Percentiles rank a stretch among this genome's conserved stretches.
Conservation (phyloP, 106 monocot genomes). For the Dioscorea dumetorum region DNA sequence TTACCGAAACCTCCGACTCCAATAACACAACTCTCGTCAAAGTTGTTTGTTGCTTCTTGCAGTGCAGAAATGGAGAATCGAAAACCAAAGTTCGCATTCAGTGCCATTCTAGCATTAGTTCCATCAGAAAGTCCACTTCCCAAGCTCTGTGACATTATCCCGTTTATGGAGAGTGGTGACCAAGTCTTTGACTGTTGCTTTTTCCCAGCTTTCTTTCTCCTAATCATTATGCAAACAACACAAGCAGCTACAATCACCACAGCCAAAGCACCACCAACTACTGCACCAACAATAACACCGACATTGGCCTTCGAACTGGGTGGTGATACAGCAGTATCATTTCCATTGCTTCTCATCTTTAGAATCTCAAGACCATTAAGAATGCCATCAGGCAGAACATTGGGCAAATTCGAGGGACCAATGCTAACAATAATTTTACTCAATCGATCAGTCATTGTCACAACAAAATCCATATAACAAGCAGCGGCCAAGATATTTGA, state of each 20-base stretch:
- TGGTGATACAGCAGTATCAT: slow-evolving; percentile 1
- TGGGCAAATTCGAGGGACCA: slow-evolving; percentile 24
- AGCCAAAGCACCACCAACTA: slow-evolving; percentile 39
- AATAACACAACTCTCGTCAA: slow-evolving; percentile 70
- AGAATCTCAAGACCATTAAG: slow-evolving; percentile 74
- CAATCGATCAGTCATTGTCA: slow-evolving; percentile 6
- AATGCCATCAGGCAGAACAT: slow-evolving; percentile 35
- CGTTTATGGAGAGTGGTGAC: slow-evolving; percentile 38
- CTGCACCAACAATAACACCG: slow-evolving; percentile 36
- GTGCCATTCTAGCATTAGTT: slow-evolving; percentile 24
- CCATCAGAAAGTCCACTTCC: slow-evolving; percentile 39
- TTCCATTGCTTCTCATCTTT: slow-evolving; percentile 24
- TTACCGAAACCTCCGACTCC: slow-evolving; percentile 80
- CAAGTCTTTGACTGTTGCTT: slow-evolving; percentile 21
- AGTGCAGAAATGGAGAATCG: slow-evolving; percentile 47
- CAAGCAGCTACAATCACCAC: slow-evolving; percentile 12
- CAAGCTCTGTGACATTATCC: slow-evolving; percentile 23
- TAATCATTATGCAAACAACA: slow-evolving; percentile 6
- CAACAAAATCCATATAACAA: slow-evolving; percentile 41
- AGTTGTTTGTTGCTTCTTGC: slow-evolving; percentile 59
- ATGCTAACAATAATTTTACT: slow-evolving; percentile 39
- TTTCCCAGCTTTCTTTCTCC: slow-evolving; percentile 10
- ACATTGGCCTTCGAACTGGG: slow-evolving; percentile 23
- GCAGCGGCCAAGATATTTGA: slow-evolving; percentile 23
- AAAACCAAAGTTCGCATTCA: slow-evolving; percentile 36